Conservation (phyloP, 345 rosid species). For the Arabis hirsuta region DNA sequence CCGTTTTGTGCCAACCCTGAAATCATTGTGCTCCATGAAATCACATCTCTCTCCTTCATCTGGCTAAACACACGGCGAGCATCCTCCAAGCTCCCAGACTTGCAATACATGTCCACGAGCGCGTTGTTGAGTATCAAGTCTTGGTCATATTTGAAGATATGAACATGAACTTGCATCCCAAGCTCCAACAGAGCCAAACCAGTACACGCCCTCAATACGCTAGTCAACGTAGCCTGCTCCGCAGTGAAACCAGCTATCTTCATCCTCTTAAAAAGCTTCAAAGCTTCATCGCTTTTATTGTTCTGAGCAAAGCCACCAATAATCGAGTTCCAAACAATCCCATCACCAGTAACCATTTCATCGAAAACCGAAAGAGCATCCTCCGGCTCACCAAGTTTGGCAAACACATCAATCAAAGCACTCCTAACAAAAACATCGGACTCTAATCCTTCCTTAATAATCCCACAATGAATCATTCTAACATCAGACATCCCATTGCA, state of each 20-base stretch:
- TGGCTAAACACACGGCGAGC: conserved; percentile 51
- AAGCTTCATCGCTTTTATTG: conserved; percentile 55
- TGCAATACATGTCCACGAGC: conserved; percentile 78
- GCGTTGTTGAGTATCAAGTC: conserved; percentile 74
- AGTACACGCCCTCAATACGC: conserved; percentile 72
- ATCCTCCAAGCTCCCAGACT: conserved; percentile 72
- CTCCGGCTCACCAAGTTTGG: conserved; percentile 57
- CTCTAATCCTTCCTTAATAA: conserved; percentile 60
- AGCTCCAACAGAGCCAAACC: conserved; percentile 61
- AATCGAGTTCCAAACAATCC: conserved; percentile 77
- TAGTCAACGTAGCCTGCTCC: conserved; percentile 62
- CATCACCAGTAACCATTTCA: conserved; percentile 64
- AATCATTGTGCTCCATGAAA: conserved; percentile 86
- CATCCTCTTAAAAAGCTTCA: conserved; percentile 65
- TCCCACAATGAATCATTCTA: conserved; percentile 61
- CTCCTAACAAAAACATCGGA: conserved; percentile 73
- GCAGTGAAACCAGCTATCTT: conserved; percentile 61
- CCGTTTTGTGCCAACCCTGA: conserved; percentile 78
- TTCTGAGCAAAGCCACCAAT: conserved; percentile 80
- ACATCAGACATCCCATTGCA: conserved; percentile 49
- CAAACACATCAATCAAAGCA: conserved; percentile 67
- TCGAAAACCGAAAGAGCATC: conserved; percentile 53
- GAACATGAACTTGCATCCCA: conserved; percentile 77
- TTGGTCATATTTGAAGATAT: conserved; percentile 59
- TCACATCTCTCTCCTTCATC: conserved; percentile 65